These are phyloP conservation scores for Cyclotella cryptica DNA, from an alignment of 108 stramenopile species.

Conservation along the genomic window DNA sequence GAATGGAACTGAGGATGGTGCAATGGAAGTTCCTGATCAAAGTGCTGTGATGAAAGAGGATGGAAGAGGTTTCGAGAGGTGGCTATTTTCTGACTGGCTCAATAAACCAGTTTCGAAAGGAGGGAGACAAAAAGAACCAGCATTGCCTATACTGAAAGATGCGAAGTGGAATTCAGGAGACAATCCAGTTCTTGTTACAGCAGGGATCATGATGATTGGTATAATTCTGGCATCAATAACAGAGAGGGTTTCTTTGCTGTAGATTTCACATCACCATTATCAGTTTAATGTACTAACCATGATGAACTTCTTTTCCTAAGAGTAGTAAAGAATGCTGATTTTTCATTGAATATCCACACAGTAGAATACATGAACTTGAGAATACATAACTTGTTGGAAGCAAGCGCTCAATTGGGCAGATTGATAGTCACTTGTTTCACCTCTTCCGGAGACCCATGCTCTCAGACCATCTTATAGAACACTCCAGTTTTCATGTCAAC, in stretches of 20 bases:
- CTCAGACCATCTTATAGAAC: no score
- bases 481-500: no score
- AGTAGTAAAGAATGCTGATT: no score
- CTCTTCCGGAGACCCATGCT: no score
- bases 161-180: constrained; percentile 93
- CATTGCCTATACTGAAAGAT: constrained; percentile 75
- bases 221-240: constrained; percentile 70
- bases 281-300: no score
- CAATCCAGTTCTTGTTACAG: constrained; percentile 82
- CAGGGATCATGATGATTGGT: constrained; percentile 72
- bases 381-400: no score
- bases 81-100: constrained; percentile 88
- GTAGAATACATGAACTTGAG: no score
- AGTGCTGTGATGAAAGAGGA: constrained; percentile 17
- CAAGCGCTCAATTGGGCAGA: no score
- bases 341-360: no score
- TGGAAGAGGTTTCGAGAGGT: constrained; percentile 74
- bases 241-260: constrained; percentile 66
- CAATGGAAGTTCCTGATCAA: neutral
- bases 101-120: constrained; percentile 50
- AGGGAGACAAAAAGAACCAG: constrained; percentile 81
- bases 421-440: no score
- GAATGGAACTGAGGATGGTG: neutral
- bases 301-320: no score
- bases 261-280: no score